Evolutionary conservation across 2,329 filamentous ascomycete species (phyloP).

Genomic region (Diaporthe eres): DNA sequence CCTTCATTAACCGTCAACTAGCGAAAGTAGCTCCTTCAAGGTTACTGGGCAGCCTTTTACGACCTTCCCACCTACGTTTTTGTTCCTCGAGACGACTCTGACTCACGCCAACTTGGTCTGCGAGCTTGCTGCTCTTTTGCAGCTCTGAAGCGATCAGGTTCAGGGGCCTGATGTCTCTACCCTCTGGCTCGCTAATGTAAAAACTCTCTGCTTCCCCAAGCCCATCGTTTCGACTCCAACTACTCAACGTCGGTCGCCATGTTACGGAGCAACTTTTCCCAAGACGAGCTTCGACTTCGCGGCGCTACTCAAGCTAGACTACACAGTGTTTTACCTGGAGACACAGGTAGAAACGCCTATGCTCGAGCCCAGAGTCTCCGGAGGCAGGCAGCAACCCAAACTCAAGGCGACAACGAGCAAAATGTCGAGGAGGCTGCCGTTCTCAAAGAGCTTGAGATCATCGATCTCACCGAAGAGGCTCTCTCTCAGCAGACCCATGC

Average conservation of each 20-base stretch:
- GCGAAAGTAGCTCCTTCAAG: too few relatives aligned
- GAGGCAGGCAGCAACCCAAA: background rate
- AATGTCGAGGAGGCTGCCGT: background rate
- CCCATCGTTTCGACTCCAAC: background rate
- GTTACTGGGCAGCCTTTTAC: too few relatives aligned
- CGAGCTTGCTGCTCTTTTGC: too few relatives aligned
- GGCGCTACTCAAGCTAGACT: background rate
- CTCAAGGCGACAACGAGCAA: background rate
- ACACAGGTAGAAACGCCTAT: background rate
- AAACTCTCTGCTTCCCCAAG: background rate
- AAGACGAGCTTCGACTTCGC: background rate
- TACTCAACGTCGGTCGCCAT: background rate
- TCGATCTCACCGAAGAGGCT: conserved; percentile 21
- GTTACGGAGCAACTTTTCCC: background rate
- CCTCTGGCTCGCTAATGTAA: background rate
- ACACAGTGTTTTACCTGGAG: too few relatives aligned
- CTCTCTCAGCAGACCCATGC: background rate
- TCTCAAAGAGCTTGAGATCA: background rate
- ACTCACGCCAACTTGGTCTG: too few relatives aligned
- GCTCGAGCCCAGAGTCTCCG: background rate
- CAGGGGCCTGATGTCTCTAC: background rate
- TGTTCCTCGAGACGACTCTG: too few relatives aligned
- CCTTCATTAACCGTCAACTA: background rate
- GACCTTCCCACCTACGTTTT: too few relatives aligned
- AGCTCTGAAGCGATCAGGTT: background rate